Conservation (phyloP, 2,329 filamentous ascomycete species). For the Colletotrichum sp. region DNA sequence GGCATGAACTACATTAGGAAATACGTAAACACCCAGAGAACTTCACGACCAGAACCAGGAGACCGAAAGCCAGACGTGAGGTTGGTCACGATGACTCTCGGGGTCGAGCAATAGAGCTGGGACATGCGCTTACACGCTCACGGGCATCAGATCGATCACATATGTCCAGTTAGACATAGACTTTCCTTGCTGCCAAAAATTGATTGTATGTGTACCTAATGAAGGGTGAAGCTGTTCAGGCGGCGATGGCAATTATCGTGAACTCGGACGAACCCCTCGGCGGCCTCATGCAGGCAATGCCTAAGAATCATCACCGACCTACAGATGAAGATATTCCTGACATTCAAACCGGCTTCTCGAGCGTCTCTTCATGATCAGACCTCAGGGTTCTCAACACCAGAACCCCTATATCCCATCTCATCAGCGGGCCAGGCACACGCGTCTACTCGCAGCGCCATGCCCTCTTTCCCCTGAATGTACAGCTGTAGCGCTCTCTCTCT, state of each 20-base stretch:
- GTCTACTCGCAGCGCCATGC: background rate
- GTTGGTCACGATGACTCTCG: background rate
- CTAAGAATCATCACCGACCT: background rate
- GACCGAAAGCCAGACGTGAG: background rate
- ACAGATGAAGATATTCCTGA: background rate
- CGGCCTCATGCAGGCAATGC: rapidly evolving
- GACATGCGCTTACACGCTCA: background rate
- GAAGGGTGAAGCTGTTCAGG: background rate
- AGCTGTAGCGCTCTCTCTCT: background rate
- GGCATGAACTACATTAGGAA: background rate
- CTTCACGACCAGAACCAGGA: background rate
- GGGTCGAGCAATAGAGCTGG: background rate
- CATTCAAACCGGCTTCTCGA: rapidly evolving
- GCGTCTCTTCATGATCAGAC: background rate
- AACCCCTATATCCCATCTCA: background rate
- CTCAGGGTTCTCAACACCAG: background rate
- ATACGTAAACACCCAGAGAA: background rate
- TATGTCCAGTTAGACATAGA: background rate
- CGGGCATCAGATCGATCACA: background rate
- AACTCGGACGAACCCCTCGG: background rate
- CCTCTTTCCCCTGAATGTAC: too few relatives aligned
- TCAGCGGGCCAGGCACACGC: background rate
- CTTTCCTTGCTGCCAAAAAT: background rate
- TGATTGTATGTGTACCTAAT: background rate
- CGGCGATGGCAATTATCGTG: background rate